These are phyloP conservation scores for Colletotrichum endophyticum DNA, from an alignment of 2,329 filamentous ascomycete species.

Conservation along the genomic window DNA sequence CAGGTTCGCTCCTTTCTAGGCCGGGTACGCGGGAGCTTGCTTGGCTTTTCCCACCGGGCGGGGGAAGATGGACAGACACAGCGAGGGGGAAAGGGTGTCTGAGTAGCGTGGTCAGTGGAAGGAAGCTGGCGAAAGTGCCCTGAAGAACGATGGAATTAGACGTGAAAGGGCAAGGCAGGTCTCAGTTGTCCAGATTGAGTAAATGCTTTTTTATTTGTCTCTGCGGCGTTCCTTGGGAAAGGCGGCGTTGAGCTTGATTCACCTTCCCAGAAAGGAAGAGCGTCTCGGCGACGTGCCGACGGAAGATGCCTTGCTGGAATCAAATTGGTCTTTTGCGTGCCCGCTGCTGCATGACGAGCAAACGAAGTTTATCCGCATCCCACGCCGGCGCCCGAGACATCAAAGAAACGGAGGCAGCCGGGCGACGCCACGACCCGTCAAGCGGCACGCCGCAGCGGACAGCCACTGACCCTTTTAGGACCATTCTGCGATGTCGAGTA, in stretches of 20 bases:
- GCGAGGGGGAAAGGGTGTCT: not conserved
- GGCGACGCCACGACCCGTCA: constrained; percentile 8
- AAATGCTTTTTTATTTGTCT: constrained; percentile 3
- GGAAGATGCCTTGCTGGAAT: not conserved
- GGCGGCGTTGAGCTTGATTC: constrained; percentile 12
- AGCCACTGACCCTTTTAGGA: not conserved
- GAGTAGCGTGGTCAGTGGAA: not conserved
- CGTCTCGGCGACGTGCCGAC: constrained; percentile 7
- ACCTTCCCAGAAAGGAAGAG: not conserved
- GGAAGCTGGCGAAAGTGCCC: not conserved
- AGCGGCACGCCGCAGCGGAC: not conserved
- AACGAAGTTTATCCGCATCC: not conserved
- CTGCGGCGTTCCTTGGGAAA: constrained; percentile 5
- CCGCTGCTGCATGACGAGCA: not conserved
- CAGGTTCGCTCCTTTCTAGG: not conserved
- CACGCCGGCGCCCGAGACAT: not conserved
- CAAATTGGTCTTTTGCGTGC: not conserved
- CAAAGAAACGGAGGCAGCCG: constrained; percentile 4
- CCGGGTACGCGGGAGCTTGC: not conserved
- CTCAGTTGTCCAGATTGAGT: constrained; percentile 2
- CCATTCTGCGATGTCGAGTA: not conserved
- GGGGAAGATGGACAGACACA: not conserved
- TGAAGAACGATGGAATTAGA: not conserved
- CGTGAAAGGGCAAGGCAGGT: not conserved
- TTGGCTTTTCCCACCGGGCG: not conserved